Conservation (phyloP, 176 grass and related monocot species). For the Pharus latifolius region DNA sequence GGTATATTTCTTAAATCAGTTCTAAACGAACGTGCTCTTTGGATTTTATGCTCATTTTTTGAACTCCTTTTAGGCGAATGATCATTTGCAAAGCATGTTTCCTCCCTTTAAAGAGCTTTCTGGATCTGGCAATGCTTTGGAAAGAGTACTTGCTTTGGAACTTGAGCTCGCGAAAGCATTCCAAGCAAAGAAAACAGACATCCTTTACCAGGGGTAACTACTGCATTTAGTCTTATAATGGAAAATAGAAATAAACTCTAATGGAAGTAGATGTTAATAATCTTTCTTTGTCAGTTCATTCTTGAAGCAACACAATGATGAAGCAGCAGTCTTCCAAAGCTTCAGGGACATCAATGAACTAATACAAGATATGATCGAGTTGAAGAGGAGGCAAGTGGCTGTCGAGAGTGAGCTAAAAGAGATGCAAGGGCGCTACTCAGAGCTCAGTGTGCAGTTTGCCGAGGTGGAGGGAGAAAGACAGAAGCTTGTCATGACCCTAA, state of each 20-base stretch:
- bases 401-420: conserved; percentile 71
- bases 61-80: conserved; percentile 62
- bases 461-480: conserved; percentile 89
- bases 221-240: background rate
- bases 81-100: conserved; percentile 70
- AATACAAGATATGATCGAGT: conserved; percentile 81
- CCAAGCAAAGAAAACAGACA: conserved; percentile 63
- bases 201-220: conserved; percentile 68
- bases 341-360: conserved; percentile 97
- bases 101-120: conserved; percentile 88
- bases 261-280: too few species aligned
- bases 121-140: conserved; percentile 77
- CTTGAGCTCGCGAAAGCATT: conserved; percentile 82
- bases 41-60: background rate
- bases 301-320: conserved; percentile 82
- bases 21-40: background rate
- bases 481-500: conserved; percentile 72
- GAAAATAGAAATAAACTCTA: too few species aligned
- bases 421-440: conserved; percentile 83
- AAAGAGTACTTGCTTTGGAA: conserved; percentile 93
- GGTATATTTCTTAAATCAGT: conserved; percentile 37
- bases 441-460: conserved; percentile 88
- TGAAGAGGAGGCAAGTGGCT: conserved; percentile 56
- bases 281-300: conserved; percentile 95
- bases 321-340: conserved; percentile 76